Evolutionary conservation across 2,329 filamentous ascomycete genomes (phyloP).

Genomic region (Lithohypha guttulata): DNA sequence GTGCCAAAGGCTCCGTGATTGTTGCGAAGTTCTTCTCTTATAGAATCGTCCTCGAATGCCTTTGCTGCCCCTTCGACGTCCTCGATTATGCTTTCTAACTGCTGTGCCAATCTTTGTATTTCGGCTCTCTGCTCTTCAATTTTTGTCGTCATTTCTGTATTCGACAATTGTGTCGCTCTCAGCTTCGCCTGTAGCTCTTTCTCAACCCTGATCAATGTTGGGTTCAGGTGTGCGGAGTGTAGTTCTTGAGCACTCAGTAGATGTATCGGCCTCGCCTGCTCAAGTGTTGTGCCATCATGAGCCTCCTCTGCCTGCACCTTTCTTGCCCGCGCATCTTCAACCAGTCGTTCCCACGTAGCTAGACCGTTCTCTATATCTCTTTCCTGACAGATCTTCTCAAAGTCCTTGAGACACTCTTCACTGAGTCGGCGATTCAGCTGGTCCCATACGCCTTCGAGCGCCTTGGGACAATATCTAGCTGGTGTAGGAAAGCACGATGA

Average conservation of each 20-base stretch:
- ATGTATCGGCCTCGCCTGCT: conserved; percentile 6
- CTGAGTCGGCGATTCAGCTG: conserved; percentile 50
- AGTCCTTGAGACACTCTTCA: conserved; percentile 46
- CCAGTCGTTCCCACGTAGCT: conserved; percentile 50
- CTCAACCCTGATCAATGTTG: conserved; percentile 43
- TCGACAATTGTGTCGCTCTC: conserved; percentile 40
- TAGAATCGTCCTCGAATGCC: conserved; percentile 28
- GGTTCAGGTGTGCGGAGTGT: conserved; percentile 48
- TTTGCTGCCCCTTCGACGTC: conserved; percentile 44
- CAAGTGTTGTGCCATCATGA: not conserved
- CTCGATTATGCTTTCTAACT: conserved; percentile 45
- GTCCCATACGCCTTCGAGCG: conserved; percentile 46
- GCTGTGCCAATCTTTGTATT: conserved; percentile 44
- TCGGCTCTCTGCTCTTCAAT: conserved; percentile 46
- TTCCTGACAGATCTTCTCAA: conserved; percentile 49
- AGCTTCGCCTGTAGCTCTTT: conserved; percentile 41
- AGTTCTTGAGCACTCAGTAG: conserved; percentile 40
- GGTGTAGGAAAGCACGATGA: conserved; percentile 54
- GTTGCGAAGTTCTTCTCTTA: conserved; percentile 20
- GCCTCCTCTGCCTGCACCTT: conserved; percentile 31
- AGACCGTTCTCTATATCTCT: conserved; percentile 46
- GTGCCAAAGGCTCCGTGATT: conserved; percentile 11
- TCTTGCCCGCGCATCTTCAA: conserved; percentile 47
- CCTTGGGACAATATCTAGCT: conserved; percentile 45
- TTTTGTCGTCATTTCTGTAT: conserved; percentile 41